phyloP scores from a whole-genome alignment of 2,329 filamentous ascomycete species.

The Hypocrella siamensis region DNA sequence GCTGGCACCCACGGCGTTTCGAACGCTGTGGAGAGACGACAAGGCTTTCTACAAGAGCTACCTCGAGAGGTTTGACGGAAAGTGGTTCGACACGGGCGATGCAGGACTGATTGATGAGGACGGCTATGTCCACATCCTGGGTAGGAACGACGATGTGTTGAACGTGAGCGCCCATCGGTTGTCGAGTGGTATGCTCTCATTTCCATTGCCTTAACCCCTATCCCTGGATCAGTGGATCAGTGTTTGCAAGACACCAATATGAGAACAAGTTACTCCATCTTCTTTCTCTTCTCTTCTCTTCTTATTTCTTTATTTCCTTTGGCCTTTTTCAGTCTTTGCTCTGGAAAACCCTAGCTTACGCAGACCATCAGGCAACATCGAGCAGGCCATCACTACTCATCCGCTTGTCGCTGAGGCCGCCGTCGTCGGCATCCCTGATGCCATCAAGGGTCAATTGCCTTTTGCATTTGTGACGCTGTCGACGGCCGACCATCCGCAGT shows the following conservation, averaged over 20 bases:
- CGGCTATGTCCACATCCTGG: conserved; percentile 50
- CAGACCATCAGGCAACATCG: conserved; percentile 54
- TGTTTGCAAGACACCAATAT: too few species aligned
- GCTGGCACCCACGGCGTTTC: conserved; percentile 72
- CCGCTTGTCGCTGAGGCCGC: conserved; percentile 67
- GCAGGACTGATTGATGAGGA: conserved; percentile 72
- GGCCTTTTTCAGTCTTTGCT: neutral
- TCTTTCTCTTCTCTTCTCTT: neutral
- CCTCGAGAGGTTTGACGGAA: conserved; percentile 62
- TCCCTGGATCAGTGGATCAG: too few species aligned
- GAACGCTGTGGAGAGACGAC: conserved; percentile 73
- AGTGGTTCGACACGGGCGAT: conserved; percentile 85
- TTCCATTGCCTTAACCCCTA: too few species aligned
- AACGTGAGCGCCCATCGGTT: conserved; percentile 92
- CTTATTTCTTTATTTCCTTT: conserved; percentile 1
- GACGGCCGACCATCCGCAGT: conserved; percentile 28
- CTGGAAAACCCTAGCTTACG: neutral
- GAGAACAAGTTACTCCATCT: neutral
- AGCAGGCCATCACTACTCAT: conserved; percentile 78
- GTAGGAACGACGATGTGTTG: conserved; percentile 67
- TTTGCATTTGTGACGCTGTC: conserved; percentile 66
- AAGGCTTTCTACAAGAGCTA: conserved; percentile 78
- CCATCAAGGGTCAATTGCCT: conserved; percentile 77
- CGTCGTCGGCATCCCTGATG: conserved; percentile 73
- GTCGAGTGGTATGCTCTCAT: conserved; percentile 52